phyloP scores from a whole-genome alignment of 106 monocot species.

The Dioscorea alata region DNA sequence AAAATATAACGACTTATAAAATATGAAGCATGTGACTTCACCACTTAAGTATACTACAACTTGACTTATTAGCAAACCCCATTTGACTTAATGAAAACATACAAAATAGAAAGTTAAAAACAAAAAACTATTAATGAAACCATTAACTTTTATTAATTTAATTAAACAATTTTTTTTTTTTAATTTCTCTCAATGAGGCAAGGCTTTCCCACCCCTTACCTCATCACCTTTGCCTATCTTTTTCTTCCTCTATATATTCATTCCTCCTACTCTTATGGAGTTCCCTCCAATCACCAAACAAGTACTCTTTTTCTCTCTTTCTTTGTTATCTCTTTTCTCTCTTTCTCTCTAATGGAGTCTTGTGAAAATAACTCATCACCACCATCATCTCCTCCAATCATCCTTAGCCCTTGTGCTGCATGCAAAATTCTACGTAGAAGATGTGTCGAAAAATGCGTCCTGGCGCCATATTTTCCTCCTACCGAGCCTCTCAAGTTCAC shows the following conservation, averaged over 20 bases:
- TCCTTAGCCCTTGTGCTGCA: slow-evolving; percentile 14
- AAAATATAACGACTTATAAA: no score
- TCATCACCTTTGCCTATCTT: background rate
- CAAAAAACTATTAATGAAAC: no score
- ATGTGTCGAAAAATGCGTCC: slow-evolving; percentile 14
- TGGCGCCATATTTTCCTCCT: slow-evolving; percentile 20
- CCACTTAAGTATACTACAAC: no score
- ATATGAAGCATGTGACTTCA: no score
- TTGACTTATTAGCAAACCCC: no score
- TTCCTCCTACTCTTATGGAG: background rate
- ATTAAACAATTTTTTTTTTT: no score
- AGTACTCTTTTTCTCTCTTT: background rate
- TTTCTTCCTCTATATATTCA: background rate
- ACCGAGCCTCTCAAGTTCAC: slow-evolving; percentile 18
- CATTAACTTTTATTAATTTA: no score
- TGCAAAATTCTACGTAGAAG: slow-evolving; percentile 21
- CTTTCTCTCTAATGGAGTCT: background rate
- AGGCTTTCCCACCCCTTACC: no score
- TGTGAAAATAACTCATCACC: background rate
- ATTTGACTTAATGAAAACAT: no score
- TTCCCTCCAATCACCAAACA: background rate
- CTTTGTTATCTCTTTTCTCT: background rate
- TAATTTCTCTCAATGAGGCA: no score
- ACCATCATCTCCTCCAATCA: background rate
- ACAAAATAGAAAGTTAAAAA: no score